Evolutionary conservation across 257 asterid genomes (phyloP).

Genomic region (Plectranthus barbatus): DNA sequence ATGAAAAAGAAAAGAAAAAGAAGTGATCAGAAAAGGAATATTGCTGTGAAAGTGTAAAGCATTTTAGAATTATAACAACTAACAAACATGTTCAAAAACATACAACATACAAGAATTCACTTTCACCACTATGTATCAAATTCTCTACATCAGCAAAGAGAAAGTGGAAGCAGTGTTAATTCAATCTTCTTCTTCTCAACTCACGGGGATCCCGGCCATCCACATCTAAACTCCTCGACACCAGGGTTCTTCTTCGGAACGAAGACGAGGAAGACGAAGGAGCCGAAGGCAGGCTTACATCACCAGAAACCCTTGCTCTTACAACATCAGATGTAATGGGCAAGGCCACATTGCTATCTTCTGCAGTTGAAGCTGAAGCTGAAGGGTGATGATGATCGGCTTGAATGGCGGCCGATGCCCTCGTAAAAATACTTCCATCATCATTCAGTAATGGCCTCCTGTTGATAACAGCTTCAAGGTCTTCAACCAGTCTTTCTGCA

Average conservation of each 20-base stretch:
- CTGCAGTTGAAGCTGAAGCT: constrained; percentile 23
- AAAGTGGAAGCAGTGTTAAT: constrained; percentile 20
- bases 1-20: no score
- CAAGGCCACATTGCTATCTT: constrained; percentile 17
- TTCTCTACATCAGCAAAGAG: constrained; percentile 17
- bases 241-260: constrained; percentile 31
- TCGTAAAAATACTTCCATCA: constrained; percentile 26
- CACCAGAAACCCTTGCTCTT: constrained; percentile 15
- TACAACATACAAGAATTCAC: constrained; percentile 14
- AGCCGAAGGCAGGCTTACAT: constrained; percentile 7
- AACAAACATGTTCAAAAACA: constrained; percentile 10
- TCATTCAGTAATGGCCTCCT: constrained; percentile 28
- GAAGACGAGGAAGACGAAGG: constrained; percentile 22
- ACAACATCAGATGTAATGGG: constrained; percentile 27
- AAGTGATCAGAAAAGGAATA: no score
- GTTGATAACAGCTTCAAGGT: constrained; percentile 55
- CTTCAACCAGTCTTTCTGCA: constrained; percentile 70
- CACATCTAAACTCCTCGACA: constrained; percentile 22
- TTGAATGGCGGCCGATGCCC: constrained; percentile 24
- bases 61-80: constrained; percentile 2
- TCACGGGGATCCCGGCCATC: constrained; percentile 35
- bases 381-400: constrained; percentile 26
- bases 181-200: constrained; percentile 48
- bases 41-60: constrained; percentile 6
- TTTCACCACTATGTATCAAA: constrained; percentile 1